Percentiles rank a stretch among this genome's conserved stretches.
phyloP scores from a whole-genome alignment of 306 rosid species.

The Oemleria cerasiformis region DNA sequence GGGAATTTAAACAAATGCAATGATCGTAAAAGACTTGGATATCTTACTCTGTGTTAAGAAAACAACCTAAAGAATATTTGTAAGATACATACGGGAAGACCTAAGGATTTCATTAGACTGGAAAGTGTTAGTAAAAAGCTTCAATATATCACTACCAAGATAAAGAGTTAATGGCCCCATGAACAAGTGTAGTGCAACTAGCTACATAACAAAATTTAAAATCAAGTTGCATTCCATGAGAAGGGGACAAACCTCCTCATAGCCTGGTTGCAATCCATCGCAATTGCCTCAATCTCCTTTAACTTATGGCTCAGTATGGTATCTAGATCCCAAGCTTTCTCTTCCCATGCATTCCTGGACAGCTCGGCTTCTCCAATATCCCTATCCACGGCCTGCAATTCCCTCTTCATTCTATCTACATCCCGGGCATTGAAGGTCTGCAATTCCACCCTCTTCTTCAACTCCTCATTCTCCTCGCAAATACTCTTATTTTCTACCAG shows the following conservation, averaged over 20 bases:
- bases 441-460: constrained; percentile 58
- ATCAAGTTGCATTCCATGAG: neutral
- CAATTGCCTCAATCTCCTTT: constrained; percentile 68
- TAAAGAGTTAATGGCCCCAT: too few species aligned
- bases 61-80: neutral
- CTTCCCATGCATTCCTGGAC: constrained; percentile 73
- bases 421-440: constrained; percentile 75
- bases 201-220: too few species aligned
- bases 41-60: neutral
- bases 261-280: constrained; percentile 71
- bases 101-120: too few species aligned
- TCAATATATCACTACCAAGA: too few species aligned
- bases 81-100: neutral
- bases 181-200: too few species aligned
- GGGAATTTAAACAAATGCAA: neutral
- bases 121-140: too few species aligned
- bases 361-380: constrained; percentile 65
- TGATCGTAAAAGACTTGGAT: neutral
- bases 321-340: constrained; percentile 72
- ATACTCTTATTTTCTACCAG: constrained; percentile 43
- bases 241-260: constrained; percentile 50
- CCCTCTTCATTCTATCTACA: constrained; percentile 89
- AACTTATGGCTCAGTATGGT: constrained; percentile 40
- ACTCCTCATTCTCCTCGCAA: constrained; percentile 61
- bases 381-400: constrained; percentile 84